A percentile compares a stretch with the other conserved stretches of the same genome.
These are phyloP conservation scores for Paramecium caudatum DNA, from an alignment of 73 alveolate species.

Conservation along the genomic window DNA sequence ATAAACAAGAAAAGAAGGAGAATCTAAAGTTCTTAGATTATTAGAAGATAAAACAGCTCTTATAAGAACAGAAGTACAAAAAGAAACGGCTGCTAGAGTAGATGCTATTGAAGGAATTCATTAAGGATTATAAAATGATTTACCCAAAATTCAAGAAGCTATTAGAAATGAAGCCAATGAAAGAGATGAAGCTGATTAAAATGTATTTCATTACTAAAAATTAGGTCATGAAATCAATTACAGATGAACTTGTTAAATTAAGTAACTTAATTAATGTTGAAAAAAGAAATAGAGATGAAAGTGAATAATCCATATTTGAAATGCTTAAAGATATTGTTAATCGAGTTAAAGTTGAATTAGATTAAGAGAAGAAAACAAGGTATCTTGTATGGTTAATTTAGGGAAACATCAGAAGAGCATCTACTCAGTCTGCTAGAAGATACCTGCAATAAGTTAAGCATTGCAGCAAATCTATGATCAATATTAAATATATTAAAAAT, in stretches of 20 bases:
- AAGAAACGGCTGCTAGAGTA: constrained; percentile 70
- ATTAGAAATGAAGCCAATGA: constrained; percentile 84
- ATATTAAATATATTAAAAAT: constrained; percentile 1
- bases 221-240: constrained; percentile 81
- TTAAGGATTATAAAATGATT: constrained; percentile 79
- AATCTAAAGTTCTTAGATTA: constrained; percentile 64
- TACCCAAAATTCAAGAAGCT: constrained; percentile 90
- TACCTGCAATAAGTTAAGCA: constrained; percentile 91
- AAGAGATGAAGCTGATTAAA: constrained; percentile 87
- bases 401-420: constrained; percentile 93
- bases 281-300: constrained; percentile 92
- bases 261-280: constrained; percentile 81
- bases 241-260: constrained; percentile 85
- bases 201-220: neutral
- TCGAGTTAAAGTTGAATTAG: constrained; percentile 90
- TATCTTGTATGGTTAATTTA: constrained; percentile 23
- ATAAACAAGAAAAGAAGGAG: constrained; percentile 81
- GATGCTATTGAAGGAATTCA: constrained; percentile 77
- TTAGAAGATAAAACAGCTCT: constrained; percentile 79
- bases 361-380: constrained; percentile 88
- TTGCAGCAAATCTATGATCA: constrained; percentile 81
- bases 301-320: constrained; percentile 93
- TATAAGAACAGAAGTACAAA: constrained; percentile 68
- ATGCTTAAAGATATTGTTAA: constrained; percentile 92
- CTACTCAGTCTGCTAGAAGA: constrained; percentile 91